Evolutionary conservation across 768 basidiomycete species (phyloP).

Genomic region (Mycena kentingensis): DNA sequence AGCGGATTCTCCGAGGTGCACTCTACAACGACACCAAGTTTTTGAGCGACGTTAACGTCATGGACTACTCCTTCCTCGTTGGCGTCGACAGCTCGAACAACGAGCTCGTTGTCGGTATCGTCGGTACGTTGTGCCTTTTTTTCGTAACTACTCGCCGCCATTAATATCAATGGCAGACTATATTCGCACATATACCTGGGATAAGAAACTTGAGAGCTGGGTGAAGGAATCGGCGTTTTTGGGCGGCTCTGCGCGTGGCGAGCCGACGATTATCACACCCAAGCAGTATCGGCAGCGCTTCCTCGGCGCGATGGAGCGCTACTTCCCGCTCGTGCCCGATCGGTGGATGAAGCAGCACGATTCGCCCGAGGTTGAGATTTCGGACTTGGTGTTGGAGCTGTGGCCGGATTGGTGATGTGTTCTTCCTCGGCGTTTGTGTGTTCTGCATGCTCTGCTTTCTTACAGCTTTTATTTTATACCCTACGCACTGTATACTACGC

Average conservation of each 20-base stretch:
- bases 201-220: constrained; percentile 98
- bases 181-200: constrained; percentile 96
- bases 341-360: constrained; percentile 90
- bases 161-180: too few relatives aligned
- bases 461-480: too few relatives aligned
- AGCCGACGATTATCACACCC: constrained; percentile 96
- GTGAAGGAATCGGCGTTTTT: constrained; percentile 94
- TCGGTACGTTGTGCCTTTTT: constrained; percentile 83
- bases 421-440: too few relatives aligned
- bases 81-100: constrained; percentile 88
- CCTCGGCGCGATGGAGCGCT: constrained; percentile 85
- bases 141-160: too few relatives aligned
- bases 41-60: constrained; percentile 89
- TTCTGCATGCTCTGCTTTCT: too few relatives aligned
- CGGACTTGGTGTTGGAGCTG: constrained; percentile 54
- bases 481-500: too few relatives aligned
- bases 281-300: constrained; percentile 91
- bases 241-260: constrained; percentile 79
- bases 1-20: constrained; percentile 87
- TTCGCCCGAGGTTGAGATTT: constrained; percentile 62
- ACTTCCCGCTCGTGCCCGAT: constrained; percentile 86
- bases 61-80: constrained; percentile 91
- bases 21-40: constrained; percentile 96
- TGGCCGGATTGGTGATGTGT: constrained; percentile 63
- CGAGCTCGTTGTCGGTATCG: constrained; percentile 95